These are phyloP conservation scores for Lactuca saligna DNA, from an alignment of 129 eudicot species.

Conservation along the genomic window DNA sequence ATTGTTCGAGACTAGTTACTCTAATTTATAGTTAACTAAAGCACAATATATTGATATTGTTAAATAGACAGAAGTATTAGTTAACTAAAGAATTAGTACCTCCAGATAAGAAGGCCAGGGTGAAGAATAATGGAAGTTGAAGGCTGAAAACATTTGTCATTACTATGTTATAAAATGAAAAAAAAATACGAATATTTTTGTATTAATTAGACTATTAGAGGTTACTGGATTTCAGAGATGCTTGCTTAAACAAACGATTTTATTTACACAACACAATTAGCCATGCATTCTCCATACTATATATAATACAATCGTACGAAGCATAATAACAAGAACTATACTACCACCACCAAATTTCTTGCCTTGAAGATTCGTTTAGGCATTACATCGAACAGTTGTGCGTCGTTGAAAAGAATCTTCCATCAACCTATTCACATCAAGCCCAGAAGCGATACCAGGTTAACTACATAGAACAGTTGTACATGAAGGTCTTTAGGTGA, in stretches of 20 bases:
- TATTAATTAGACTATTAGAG: no score
- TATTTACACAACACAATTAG: not conserved
- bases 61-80: no score
- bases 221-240: not conserved
- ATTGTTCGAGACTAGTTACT: no score
- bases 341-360: not conserved
- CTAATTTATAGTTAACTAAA: no score
- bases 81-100: no score
- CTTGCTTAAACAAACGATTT: not conserved
- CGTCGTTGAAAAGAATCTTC: not conserved
- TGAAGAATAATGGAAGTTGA: no score
- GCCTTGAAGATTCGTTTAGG: not conserved
- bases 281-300: not conserved
- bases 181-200: no score
- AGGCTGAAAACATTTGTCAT: no score
- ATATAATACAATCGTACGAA: not conserved
- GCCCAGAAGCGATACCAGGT: not conserved
- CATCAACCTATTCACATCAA: not conserved
- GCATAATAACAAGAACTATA: conserved; percentile 10
- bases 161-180: no score
- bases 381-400: not conserved
- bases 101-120: no score
- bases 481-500: not conserved
- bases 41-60: no score
- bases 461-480: not conserved